Evolutionary conservation across 306 rosid genomes (phyloP).

Genomic region (Quercus bicolor): DNA sequence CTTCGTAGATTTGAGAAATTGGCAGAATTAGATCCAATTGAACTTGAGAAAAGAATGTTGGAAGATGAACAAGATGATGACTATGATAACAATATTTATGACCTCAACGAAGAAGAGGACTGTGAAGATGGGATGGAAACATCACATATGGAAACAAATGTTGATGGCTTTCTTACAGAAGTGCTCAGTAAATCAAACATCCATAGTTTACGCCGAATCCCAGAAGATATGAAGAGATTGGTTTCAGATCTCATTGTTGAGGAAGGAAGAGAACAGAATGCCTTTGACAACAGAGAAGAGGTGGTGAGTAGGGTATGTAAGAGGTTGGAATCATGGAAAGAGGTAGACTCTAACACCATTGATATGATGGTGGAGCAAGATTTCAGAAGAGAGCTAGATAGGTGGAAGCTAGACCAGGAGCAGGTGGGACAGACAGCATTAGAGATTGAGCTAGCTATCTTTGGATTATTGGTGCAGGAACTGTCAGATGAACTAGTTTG

Average conservation of each 20-base stretch:
- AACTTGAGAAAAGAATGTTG: slow-evolving; percentile 66
- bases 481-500: slow-evolving; percentile 58
- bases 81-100: slow-evolving; percentile 8
- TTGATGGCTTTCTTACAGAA: slow-evolving; percentile 35
- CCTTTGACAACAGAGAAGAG: slow-evolving; percentile 27
- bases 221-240: slow-evolving; percentile 49
- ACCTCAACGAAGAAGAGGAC: slow-evolving; percentile 31
- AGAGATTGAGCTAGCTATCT: slow-evolving; percentile 63
- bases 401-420: slow-evolving; percentile 54
- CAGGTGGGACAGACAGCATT: slow-evolving; percentile 40
- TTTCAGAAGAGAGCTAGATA: slow-evolving; percentile 43
- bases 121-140: slow-evolving; percentile 19
- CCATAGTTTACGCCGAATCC: slow-evolving; percentile 16
- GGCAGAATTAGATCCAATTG: slow-evolving; percentile 75
- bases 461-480: slow-evolving; percentile 61
- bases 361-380: slow-evolving; percentile 85
- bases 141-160: slow-evolving; percentile 25
- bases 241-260: slow-evolving; percentile 61
- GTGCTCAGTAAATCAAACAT: slow-evolving; percentile 28
- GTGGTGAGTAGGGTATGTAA: slow-evolving; percentile 41
- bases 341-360: slow-evolving; percentile 65
- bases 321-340: slow-evolving; percentile 69
- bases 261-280: slow-evolving; percentile 40
- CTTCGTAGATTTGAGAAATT: slow-evolving; percentile 84
- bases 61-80: slow-evolving; percentile 40